phyloP scores from a whole-genome alignment of 2,329 filamentous ascomycete genomes.

The Trichoderma sp. region DNA sequence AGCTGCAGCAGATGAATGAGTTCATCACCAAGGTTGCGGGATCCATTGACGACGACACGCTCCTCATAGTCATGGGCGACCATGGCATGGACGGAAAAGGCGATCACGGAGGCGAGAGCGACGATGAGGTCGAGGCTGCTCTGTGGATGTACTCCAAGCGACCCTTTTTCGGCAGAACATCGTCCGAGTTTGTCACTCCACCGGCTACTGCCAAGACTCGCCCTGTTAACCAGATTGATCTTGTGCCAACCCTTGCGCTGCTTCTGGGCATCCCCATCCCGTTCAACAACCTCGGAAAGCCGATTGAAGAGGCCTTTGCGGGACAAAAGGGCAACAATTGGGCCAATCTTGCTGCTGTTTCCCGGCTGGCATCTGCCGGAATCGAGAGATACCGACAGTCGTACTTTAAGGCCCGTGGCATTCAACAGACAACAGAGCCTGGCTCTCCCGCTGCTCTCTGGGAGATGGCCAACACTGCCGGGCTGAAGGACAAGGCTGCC shows the following conservation, averaged over 20 bases:
- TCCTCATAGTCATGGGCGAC: conserved; percentile 97
- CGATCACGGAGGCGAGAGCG: conserved; percentile 96
- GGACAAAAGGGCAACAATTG: conserved; percentile 70
- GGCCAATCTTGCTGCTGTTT: conserved; percentile 76
- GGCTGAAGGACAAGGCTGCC: conserved; percentile 45
- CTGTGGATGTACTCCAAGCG: conserved; percentile 98
- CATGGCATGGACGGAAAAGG: conserved; percentile 98
- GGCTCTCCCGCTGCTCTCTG: conserved; percentile 48
- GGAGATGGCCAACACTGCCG: conserved; percentile 52
- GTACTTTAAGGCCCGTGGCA: conserved; percentile 74
- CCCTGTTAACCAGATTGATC: conserved; percentile 83
- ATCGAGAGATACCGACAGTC: conserved; percentile 87
- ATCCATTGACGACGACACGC: conserved; percentile 78
- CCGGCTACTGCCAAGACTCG: conserved; percentile 76
- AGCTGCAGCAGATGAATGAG: conserved; percentile 87
- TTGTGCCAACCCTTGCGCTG: conserved; percentile 88
- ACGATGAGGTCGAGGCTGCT: conserved; percentile 92
- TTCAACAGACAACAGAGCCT: conserved; percentile 61
- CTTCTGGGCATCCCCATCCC: conserved; percentile 90
- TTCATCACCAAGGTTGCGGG: conserved; percentile 74
- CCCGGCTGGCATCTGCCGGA: conserved; percentile 77
- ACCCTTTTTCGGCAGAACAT: conserved; percentile 78
- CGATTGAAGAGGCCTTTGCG: conserved; percentile 92
- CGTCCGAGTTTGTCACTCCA: conserved; percentile 60
- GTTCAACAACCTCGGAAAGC: conserved; percentile 91